A percentile compares a stretch with the other conserved stretches of the same genome.
Conservation (phyloP, 768 basidiomycete species). For the Pleurotus salmoneostramineus region DNA sequence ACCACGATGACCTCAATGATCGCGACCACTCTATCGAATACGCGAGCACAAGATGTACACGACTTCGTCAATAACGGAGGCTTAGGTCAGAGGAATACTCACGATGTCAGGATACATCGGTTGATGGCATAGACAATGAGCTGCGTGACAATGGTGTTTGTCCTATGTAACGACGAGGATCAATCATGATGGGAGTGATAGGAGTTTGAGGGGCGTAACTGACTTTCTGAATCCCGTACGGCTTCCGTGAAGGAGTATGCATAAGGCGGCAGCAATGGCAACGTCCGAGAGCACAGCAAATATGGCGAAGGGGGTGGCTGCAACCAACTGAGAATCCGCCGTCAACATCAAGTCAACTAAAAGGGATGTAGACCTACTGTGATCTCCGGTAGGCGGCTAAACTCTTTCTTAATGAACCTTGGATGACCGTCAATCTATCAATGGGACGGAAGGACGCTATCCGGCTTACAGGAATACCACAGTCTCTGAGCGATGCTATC, state of each 20-base stretch:
- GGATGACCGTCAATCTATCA: not conserved
- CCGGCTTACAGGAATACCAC: conserved; percentile 6
- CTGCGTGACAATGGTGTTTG: conserved; percentile 35
- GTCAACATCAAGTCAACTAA: not conserved
- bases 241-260: conserved; percentile 9
- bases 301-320: conserved; percentile 10
- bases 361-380: conserved; percentile 3
- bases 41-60: not conserved
- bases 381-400: conserved; percentile 4
- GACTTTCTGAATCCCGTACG: conserved; percentile 8
- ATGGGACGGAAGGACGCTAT: not conserved
- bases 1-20: conserved; percentile 34
- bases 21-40: conserved; percentile 25
- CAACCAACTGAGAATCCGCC: conserved; percentile 1
- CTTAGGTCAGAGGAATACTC: conserved; percentile 11
- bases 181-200: not conserved
- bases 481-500: conserved; percentile 3
- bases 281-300: conserved; percentile 10
- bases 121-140: conserved; percentile 48
- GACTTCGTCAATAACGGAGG: not conserved
- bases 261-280: conserved; percentile 8
- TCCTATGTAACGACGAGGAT: conserved; percentile 21
- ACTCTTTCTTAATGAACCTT: conserved; percentile 12
- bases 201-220: not conserved
- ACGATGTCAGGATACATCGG: conserved; percentile 46